phyloP scores from a whole-genome alignment of 495 filamentous ascomycete species.

The Echria macrotheca region DNA sequence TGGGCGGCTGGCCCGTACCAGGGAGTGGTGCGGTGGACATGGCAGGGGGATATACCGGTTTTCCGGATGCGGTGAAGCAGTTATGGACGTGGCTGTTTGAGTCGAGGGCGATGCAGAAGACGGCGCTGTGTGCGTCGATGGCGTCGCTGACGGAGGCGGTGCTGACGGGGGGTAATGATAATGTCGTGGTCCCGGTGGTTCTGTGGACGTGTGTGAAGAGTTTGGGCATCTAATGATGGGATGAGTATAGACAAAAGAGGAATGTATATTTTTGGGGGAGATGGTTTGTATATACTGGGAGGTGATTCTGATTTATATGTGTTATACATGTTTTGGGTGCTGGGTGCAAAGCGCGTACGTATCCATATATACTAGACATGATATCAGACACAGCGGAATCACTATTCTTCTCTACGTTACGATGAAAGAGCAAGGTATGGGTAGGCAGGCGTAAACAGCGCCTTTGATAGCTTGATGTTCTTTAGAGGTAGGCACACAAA shows the following conservation, averaged over 20 bases:
- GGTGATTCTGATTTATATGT: too few relatives aligned
- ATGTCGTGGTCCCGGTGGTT: constrained; percentile 93
- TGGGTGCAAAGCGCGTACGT: too few relatives aligned
- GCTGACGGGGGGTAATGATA: constrained; percentile 95
- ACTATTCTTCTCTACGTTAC: too few relatives aligned
- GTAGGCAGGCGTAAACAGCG: too few relatives aligned
- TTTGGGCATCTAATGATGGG: constrained; percentile 35
- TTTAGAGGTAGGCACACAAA: too few relatives aligned
- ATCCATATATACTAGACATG: too few relatives aligned
- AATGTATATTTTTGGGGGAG: neutral
- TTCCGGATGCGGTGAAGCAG: constrained; percentile 15
- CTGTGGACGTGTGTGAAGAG: constrained; percentile 86
- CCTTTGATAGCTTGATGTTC: too few relatives aligned
- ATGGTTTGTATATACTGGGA: neutral
- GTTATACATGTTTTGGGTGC: too few relatives aligned
- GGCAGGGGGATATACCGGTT: constrained; percentile 7
- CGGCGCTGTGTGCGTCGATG: constrained; percentile 63
- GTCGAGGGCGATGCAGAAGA: constrained; percentile 48
- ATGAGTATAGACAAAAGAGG: neutral
- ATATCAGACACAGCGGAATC: too few relatives aligned
- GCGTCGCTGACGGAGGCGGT: constrained; percentile 93
- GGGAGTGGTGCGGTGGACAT: constrained; percentile 18
- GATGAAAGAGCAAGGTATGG: too few relatives aligned
- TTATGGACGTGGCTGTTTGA: constrained; percentile 24
- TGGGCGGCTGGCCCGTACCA: constrained; percentile 61